phyloP scores from a whole-genome alignment of 345 rosid species.

The Angophora floribunda region DNA sequence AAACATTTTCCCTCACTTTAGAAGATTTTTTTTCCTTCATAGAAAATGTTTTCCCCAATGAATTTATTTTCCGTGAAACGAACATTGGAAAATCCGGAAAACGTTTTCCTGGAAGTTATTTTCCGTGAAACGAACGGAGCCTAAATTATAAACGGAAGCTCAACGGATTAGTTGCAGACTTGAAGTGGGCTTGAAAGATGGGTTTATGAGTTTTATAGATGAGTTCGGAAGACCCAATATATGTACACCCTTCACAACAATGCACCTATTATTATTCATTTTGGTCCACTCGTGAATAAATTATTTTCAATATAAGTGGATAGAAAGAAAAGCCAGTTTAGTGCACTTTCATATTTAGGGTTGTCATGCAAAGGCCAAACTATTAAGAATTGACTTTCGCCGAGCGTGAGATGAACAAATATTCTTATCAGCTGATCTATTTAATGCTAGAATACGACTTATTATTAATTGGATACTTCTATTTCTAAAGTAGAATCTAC shows the following conservation, averaged over 20 bases:
- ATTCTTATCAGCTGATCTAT: neutral
- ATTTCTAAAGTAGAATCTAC: neutral
- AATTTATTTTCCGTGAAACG: no score
- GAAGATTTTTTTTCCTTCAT: no score
- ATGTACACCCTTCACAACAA: neutral
- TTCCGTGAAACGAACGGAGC: no score
- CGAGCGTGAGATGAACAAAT: neutral
- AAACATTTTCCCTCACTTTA: no score
- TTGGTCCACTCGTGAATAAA: neutral
- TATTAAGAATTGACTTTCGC: neutral
- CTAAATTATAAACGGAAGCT: neutral
- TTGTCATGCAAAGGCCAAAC: neutral
- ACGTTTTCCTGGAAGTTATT: no score
- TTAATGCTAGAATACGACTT: neutral
- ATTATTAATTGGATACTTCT: neutral
- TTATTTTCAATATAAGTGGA: neutral
- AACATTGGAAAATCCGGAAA: no score
- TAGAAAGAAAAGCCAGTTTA: neutral
- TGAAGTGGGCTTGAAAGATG: neutral
- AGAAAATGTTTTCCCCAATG: no score
- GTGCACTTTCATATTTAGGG: neutral
- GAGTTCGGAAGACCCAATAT: neutral
- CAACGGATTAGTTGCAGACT: neutral
- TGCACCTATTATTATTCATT: neutral
- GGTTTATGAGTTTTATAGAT: neutral